phyloP scores from a whole-genome alignment of 106 monocot genomes.

The Phalaenopsis aphrodite region DNA sequence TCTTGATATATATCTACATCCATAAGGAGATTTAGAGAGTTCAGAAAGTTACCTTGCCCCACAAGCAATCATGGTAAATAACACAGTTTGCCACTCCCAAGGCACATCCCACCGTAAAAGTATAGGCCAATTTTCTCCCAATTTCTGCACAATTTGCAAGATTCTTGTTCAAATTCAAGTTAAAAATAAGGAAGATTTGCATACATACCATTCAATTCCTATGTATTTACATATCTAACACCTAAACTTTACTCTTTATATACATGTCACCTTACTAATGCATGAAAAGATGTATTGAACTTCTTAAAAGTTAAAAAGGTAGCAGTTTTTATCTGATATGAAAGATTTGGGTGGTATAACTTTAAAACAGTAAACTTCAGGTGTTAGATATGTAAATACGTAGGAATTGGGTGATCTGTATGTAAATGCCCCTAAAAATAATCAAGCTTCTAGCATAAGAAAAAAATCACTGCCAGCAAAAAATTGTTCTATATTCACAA shows the following conservation, averaged over 20 bases:
- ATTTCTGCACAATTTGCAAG: constrained; percentile 19
- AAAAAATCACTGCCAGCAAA: neutral
- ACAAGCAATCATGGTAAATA: constrained; percentile 69
- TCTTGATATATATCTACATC: no score
- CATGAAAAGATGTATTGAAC: no score
- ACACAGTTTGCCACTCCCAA: constrained; percentile 81
- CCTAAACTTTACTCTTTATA: no score
- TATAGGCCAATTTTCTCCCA: constrained; percentile 42
- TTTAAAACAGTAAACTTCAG: no score
- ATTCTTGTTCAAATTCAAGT: neutral
- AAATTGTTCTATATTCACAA: neutral
- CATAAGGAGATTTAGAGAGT: neutral
- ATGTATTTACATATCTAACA: no score
- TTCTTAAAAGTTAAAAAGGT: no score
- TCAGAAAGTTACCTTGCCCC: constrained; percentile 46
- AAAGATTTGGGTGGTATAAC: no score
- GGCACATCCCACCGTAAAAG: constrained; percentile 79
- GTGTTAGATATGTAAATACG: no score
- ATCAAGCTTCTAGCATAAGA: neutral
- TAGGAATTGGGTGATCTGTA: no score
- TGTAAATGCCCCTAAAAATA: neutral
- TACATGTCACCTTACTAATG: no score
- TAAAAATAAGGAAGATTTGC: neutral
- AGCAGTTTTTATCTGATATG: no score
- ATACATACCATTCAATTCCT: no score